These are phyloP conservation scores for Rhodotorula sp. DNA, from an alignment of 1,284 basidiomycete genomes.

Conservation along the genomic window DNA sequence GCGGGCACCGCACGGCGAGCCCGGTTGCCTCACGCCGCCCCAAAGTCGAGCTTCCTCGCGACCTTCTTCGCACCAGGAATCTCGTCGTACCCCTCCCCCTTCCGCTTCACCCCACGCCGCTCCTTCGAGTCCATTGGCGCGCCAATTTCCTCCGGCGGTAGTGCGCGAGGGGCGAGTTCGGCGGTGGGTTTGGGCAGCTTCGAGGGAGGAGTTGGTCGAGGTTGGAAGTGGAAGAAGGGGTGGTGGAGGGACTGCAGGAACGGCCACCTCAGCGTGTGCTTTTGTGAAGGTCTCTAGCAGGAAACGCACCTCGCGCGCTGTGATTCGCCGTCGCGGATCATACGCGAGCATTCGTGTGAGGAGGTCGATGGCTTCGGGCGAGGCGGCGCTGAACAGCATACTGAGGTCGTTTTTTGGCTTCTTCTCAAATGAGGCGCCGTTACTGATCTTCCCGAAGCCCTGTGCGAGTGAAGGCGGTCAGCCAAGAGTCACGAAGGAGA, in stretches of 20 bases:
- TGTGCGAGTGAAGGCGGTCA: conserved; percentile 46
- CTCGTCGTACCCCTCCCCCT: conserved; percentile 17
- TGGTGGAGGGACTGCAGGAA: conserved; percentile 64
- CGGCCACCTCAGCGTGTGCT: background rate
- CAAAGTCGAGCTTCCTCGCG: conserved; percentile 38
- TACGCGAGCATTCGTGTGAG: conserved; percentile 75
- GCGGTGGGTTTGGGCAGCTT: conserved; percentile 72
- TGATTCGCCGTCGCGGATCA: conserved; percentile 79
- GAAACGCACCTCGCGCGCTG: conserved; percentile 65
- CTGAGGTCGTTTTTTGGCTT: conserved; percentile 71
- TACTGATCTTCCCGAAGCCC: conserved; percentile 85
- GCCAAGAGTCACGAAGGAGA: background rate
- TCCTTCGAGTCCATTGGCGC: conserved; percentile 6
- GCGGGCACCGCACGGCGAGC: background rate
- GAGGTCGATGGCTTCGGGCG: conserved; percentile 79
- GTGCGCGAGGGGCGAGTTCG: conserved; percentile 56
- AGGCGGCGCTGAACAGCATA: conserved; percentile 86
- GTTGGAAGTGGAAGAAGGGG: conserved; percentile 71
- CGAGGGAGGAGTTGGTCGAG: conserved; percentile 74
- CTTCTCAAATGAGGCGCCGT: conserved; percentile 77
- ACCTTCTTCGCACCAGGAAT: conserved; percentile 34
- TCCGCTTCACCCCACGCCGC: conserved; percentile 10
- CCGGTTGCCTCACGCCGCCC: background rate
- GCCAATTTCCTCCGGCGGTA: conserved; percentile 51
- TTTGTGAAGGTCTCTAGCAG: background rate